Evolutionary conservation across 345 rosid species (phyloP).

Genomic region (Litchi chinensis): DNA sequence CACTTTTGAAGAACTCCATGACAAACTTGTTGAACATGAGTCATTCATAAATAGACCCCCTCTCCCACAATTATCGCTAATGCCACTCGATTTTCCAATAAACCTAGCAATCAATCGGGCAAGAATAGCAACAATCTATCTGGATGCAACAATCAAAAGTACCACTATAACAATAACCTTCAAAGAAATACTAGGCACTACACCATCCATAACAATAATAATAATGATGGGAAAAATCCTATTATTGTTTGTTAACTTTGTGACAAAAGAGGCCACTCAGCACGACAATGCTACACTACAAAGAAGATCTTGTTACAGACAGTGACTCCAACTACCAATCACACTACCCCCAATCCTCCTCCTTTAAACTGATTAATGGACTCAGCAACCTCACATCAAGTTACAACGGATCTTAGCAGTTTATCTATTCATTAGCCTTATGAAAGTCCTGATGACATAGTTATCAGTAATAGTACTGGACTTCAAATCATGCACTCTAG

Average conservation of each 20-base stretch:
- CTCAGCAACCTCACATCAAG: background rate
- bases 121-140: too few relatives aligned
- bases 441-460: background rate
- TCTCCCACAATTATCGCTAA: background rate
- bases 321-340: background rate
- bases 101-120: accelerated
- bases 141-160: too few relatives aligned
- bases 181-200: background rate
- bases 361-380: background rate
- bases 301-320: background rate
- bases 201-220: too few relatives aligned
- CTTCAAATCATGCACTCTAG: background rate
- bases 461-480: background rate
- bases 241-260: background rate
- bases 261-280: background rate
- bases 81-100: too few relatives aligned
- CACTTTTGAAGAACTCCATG: background rate
- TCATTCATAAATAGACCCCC: background rate
- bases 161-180: background rate
- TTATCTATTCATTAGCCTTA: background rate
- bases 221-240: too few relatives aligned
- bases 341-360: too few relatives aligned
- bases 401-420: background rate
- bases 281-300: background rate
- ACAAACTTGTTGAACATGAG: background rate